These are phyloP conservation scores for Neoboletus brunneissimus DNA, from an alignment of 768 basidiomycete genomes.

Conservation along the genomic window DNA sequence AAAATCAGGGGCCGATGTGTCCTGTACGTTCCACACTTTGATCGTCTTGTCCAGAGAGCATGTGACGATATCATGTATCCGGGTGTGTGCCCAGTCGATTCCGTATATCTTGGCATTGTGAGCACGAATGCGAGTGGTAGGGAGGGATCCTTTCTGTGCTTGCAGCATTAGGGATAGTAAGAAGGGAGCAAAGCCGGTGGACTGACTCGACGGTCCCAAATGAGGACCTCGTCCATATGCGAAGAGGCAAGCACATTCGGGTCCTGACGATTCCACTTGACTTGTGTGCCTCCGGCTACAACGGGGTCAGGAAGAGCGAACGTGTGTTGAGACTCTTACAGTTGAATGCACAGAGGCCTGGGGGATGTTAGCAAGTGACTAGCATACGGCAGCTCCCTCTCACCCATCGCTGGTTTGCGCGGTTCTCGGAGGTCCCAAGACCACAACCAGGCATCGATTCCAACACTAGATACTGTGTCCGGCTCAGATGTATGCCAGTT, in stretches of 20 bases:
- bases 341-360: conserved; percentile 60
- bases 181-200: neutral
- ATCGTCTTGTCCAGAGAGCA: conserved; percentile 94
- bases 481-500: conserved; percentile 93
- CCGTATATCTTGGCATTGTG: conserved; percentile 95
- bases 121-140: conserved; percentile 69
- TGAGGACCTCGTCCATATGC: conserved; percentile 79
- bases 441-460: conserved; percentile 93
- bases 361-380: neutral
- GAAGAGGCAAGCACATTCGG: conserved; percentile 86
- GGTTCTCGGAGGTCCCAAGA: conserved; percentile 84
- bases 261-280: conserved; percentile 94
- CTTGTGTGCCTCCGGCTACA: conserved; percentile 84
- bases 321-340: conserved; percentile 30
- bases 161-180: conserved; percentile 3
- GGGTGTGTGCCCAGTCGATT: conserved; percentile 88
- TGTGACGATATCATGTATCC: conserved; percentile 79
- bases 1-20: conserved; percentile 19
- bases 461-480: conserved; percentile 82
- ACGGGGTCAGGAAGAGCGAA: neutral
- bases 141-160: conserved; percentile 81
- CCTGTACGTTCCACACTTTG: conserved; percentile 67
- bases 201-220: conserved; percentile 92
- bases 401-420: conserved; percentile 69
- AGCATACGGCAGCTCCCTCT: neutral